Evolutionary conservation across 169 alveolate genomes (phyloP).

Genomic region (Cryptosporidium xiaoi): DNA sequence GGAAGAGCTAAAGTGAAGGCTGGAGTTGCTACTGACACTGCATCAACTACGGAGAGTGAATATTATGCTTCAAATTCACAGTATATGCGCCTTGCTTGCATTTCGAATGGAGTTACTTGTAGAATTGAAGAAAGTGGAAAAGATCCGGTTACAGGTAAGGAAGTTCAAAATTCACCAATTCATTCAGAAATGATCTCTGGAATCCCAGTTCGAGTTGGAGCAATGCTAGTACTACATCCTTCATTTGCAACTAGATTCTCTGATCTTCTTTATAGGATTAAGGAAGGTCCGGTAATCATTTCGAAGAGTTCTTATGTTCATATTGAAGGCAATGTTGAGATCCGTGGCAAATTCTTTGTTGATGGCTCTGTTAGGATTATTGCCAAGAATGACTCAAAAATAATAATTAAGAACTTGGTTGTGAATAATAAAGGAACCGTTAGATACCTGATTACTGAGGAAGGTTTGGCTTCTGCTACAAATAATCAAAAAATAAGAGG

Average conservation of each 20-base stretch:
- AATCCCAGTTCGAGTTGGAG: slow-evolving; percentile 82
- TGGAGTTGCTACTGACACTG: slow-evolving; percentile 83
- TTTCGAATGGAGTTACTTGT: slow-evolving; percentile 63
- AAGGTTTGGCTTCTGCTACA: slow-evolving; percentile 38
- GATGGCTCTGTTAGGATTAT: slow-evolving; percentile 49
- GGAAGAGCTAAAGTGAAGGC: slow-evolving; percentile 80
- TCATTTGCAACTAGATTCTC: slow-evolving; percentile 83
- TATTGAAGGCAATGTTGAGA: slow-evolving; percentile 48
- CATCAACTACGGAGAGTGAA: slow-evolving; percentile 85
- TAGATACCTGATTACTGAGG: slow-evolving; percentile 44
- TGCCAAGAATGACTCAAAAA: slow-evolving; percentile 39
- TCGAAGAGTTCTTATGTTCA: slow-evolving; percentile 41
- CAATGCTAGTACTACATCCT: slow-evolving; percentile 86
- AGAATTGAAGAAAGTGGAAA: slow-evolving; percentile 65
- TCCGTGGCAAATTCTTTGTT: slow-evolving; percentile 54
- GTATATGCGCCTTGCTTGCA: slow-evolving; percentile 76
- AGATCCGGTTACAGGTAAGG: slow-evolving; percentile 60
- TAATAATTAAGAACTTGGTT: slow-evolving; percentile 40
- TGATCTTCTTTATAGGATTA: slow-evolving; percentile 82
- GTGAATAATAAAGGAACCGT: slow-evolving; percentile 42
- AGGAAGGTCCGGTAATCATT: slow-evolving; percentile 63
- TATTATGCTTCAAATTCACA: slow-evolving; percentile 80
- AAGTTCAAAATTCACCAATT: neutral
- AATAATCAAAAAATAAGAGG: slow-evolving; percentile 61
- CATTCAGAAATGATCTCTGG: slow-evolving; percentile 77